Base-by-base conservation (phyloP, 2,329 filamentous ascomycete species). In the Colletotrichum zoysiae region DNA sequence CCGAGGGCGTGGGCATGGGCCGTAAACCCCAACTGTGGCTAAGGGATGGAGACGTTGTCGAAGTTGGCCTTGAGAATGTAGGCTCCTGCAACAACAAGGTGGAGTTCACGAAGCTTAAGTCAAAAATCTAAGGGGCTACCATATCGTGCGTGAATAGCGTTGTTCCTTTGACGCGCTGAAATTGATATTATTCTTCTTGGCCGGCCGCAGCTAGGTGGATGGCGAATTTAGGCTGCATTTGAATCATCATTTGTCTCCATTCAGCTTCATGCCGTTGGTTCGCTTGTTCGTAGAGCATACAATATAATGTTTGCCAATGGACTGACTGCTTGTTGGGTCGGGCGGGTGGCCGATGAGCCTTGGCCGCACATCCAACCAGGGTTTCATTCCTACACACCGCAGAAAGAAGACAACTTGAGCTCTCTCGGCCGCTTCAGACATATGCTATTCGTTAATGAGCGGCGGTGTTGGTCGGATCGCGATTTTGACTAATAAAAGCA, bases 1-100 rank as follows among this genome's bases (percentile, higher is more conserved):
- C 91, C 0, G 87, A 90, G 73, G 92, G 92, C 42, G 92, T 94
- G 26, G 92, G 90, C 1, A 91, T 92, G 88, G 92, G 91, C 18
- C 86, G 88, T 61, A 90, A 87, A 67, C 91, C 91, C 3, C 88
- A 86, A 69, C 75, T 92, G 12, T 93, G 91, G 90, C 81, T 94
- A 68, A 89, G 91, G 79, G 86, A 94, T 78, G 90, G 91, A 5
- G 92, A 94, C 78, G 81, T 89, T 30, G 90, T 93, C 26, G 90
- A 93, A 78, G 91, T 94, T 61, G 86, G 85, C 8, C 84, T 94
- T 1, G 90, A 93, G 75, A 84, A 86, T 1, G 89, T 94, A 8
- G 92, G 92, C 33, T 87, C 85, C 18, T 90, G 86, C 75, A 86
- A 78, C 5, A 89, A 88, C 79, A 86, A 80, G 76, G 76, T 81